Base-by-base conservation (phyloP, 441 rosid species). In the Brassica balearica region DNA sequence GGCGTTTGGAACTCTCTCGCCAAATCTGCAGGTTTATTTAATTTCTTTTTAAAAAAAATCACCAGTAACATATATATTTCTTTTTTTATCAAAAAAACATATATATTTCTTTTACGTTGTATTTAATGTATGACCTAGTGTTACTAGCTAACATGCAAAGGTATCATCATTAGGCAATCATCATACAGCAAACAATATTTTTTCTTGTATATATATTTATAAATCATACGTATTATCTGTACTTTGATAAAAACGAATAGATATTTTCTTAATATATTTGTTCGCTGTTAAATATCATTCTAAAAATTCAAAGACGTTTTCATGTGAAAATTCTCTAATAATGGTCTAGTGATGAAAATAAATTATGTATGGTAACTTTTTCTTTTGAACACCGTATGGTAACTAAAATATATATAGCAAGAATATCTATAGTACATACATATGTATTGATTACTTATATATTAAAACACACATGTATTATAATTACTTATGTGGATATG, bases 1-100 rank as follows among this genome's bases (percentile, higher is more conserved):
- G 98, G 99, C 15, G 96, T 87, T 22, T 96, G 99, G 99, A 96
- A 94, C 83, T 86, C 96, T 34, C 96, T 96, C 2, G 98, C 99
- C 61, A 94, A 87, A 86, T 88, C 97, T 65, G 97, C 99, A 22
- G 98, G 99, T 96, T 62, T 4, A 27, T 17, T 32, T 17, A 7
- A 23, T 36, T 34, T 10, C 0, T 12, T 9, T 22, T 43, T 12
- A 6, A 4, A 2, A 2, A 10, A 3, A 6, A 9, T 8, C 53
- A 14, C 9, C 32, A 69, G 12, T 1, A 4, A 17, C 32, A 51
- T 68, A 68, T 36, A 17, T 10, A 19, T 12, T 10, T n/a, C 10
- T 38, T 25, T 25, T 25, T 25, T 25, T 25, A 25, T 25, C 27
- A 25, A 25, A 25, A 25, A 25, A 4, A 15, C 29, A 48, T 68